Evolutionary conservation across 225 moss, liverwort and hornwort species (phyloP).

Genomic region (Physcomitrium patens): DNA sequence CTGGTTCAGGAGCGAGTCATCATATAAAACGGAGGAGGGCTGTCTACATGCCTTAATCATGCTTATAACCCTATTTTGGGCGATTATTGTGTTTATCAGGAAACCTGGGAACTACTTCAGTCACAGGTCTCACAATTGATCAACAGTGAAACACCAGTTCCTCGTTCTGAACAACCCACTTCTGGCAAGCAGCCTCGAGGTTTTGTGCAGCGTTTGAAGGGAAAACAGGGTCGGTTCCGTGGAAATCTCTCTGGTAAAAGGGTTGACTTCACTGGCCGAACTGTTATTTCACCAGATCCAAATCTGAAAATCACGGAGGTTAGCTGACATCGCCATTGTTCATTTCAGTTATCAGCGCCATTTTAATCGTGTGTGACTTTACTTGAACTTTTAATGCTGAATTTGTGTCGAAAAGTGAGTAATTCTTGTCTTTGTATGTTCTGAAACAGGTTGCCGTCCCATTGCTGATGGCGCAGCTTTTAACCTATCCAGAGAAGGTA

Average conservation of each 20-base stretch:
- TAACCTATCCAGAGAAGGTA: slow-evolving; percentile 97
- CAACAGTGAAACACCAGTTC: slow-evolving; percentile 92
- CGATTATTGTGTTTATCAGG: slow-evolving; percentile 55
- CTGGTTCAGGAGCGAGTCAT: slow-evolving; percentile 16
- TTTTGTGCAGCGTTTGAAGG: slow-evolving; percentile 96
- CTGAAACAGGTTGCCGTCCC: slow-evolving; percentile 83
- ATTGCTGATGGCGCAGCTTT: slow-evolving; percentile 87
- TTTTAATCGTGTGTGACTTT: background rate
- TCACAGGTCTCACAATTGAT: slow-evolving; percentile 91
- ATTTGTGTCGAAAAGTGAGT: background rate
- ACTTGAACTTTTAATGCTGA: slow-evolving; percentile 2
- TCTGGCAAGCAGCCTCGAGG: slow-evolving; percentile 90
- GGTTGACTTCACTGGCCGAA: slow-evolving; percentile 97
- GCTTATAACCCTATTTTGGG: background rate
- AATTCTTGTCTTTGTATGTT: slow-evolving; percentile 22
- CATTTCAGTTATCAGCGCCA: background rate
- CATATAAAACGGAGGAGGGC: background rate
- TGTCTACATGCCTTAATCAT: slow-evolving; percentile 22
- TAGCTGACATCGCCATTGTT: slow-evolving; percentile 19
- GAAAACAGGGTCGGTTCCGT: slow-evolving; percentile 96
- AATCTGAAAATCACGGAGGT: slow-evolving; percentile 99
- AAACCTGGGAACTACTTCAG: slow-evolving; percentile 97
- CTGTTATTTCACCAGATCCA: slow-evolving; percentile 98
- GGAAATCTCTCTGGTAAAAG: slow-evolving; percentile 97
- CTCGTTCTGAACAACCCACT: slow-evolving; percentile 82